Base-by-base conservation (phyloP, 306 rosid species). In the Fragaria vesca region DNA sequence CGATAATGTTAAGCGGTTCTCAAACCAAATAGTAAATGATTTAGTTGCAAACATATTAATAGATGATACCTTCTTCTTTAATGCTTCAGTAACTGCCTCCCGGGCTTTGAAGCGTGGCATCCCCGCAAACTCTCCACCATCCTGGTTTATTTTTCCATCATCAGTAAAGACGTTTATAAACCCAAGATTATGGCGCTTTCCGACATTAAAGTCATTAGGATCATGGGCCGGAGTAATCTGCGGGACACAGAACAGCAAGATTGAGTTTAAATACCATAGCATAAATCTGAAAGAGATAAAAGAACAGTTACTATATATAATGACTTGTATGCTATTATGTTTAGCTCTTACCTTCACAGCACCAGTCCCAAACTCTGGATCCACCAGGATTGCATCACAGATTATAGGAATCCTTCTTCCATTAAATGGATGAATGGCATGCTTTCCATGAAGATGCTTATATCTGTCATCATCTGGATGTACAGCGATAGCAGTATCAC, bases 171-270 rank as follows among this genome's bases (percentile, higher is more conserved):
- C 83, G 63, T 87, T 95, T 75, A 95, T 88, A 76, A 88, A 91
- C 48, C 90, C 94, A 79, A 93, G 96, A 46, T 85, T 87, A 87
- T 95, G 96, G 20, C 96, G 94, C 79, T 87, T 91, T 74, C 98
- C 98, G 77, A 95, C 97, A 71, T 88, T 92, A 84, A 95, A 95
- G 83, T 95, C 99, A 79, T 95, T 95, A 12, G 98, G 97, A 89
- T 93, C 99, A 87, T 95, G 99, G 63, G 99, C 99, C 4, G 97
- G 99, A 79, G 99, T 93, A 79, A 95, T 95, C 98, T 95, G 91
- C 87, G 85, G 73, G 76, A 72, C 69, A 47, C 71, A 69, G 60
- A 43, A 80, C 73, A 82, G 62, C 73, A 76, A 38, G 42, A 76
- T 30, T 66, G 71, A 70, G 79, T 61, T 46, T 80, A 28, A 21